A percentile compares a stretch with the other conserved stretches of the same genome.
Conservation (phyloP, 805 yeast genomes). For the Wickerhamiella cacticola region DNA sequence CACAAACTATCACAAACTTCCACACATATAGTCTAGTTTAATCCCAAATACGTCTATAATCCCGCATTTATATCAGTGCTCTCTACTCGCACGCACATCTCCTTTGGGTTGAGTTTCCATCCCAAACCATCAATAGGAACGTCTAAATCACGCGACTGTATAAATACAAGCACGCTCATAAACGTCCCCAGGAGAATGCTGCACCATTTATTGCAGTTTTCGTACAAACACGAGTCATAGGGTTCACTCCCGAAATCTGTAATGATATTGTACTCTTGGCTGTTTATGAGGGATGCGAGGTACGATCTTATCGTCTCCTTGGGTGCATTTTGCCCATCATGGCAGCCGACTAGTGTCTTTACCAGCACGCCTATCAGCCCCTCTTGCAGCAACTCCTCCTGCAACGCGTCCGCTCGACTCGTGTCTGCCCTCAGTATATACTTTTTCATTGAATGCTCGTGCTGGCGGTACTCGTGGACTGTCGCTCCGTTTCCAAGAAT, state of each 20-base stretch:
- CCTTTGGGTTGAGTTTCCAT: neutral
- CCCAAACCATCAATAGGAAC: neutral
- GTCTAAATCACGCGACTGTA: neutral
- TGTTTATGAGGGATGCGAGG: neutral
- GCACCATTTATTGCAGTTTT: neutral
- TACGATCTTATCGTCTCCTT: neutral
- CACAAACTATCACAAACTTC: no score
- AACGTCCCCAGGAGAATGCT: neutral
- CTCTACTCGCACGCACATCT: neutral
- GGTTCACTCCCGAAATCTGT: neutral
- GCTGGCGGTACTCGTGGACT: constrained; percentile 2
- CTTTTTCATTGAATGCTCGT: neutral
- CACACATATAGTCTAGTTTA: no score
- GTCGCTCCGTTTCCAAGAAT: neutral
- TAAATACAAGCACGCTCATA: neutral
- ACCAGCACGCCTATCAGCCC: neutral
- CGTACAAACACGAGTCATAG: neutral
- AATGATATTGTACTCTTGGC: neutral
- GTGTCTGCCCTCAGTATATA: neutral
- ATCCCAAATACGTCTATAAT: no score
- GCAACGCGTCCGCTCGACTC: neutral
- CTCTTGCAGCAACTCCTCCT: neutral
- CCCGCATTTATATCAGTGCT: no score
- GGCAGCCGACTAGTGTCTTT: neutral
- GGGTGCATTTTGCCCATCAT: neutral